These are phyloP conservation scores for Teratosphaeria gauchensis DNA, from an alignment of 2,329 filamentous ascomycete species.

Conservation along the genomic window DNA sequence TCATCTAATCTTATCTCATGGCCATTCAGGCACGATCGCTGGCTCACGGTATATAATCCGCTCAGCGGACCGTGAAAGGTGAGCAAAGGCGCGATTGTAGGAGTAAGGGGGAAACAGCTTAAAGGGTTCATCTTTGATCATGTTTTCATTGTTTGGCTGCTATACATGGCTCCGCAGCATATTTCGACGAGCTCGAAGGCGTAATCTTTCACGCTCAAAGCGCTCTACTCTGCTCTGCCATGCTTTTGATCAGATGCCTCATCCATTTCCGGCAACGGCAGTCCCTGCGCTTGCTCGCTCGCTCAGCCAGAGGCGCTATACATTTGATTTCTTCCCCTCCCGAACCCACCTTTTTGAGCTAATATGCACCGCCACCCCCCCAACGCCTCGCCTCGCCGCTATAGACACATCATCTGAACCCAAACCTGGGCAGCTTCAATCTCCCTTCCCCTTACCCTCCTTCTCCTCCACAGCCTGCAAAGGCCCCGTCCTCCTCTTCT, in stretches of 20 bases:
- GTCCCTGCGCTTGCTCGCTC: background rate
- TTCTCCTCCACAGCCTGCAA: slow-evolving; percentile 59
- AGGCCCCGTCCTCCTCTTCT: slow-evolving; percentile 30
- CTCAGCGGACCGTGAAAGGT: too few species aligned
- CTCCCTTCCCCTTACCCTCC: slow-evolving; percentile 39
- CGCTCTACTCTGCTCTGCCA: too few species aligned
- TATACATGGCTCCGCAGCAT: background rate
- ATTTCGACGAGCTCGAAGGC: background rate
- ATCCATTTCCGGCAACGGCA: background rate
- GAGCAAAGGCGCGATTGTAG: too few species aligned
- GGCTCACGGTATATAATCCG: too few species aligned
- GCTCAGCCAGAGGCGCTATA: background rate
- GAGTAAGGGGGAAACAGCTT: too few species aligned
- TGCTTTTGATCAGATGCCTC: background rate
- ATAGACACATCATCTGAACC: background rate
- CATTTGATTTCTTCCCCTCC: too few species aligned
- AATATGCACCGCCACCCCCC: background rate
- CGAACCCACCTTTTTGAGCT: too few species aligned
- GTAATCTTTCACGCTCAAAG: background rate
- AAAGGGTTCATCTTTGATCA: too few species aligned
- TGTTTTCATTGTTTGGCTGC: background rate
- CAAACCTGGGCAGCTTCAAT: background rate
- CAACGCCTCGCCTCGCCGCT: too few species aligned
- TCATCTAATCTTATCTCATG: too few species aligned
- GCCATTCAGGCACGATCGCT: too few species aligned